Evolutionary conservation across 2,329 filamentous ascomycete genomes (phyloP).

Genomic region (Emergomyces pasteurianus): DNA sequence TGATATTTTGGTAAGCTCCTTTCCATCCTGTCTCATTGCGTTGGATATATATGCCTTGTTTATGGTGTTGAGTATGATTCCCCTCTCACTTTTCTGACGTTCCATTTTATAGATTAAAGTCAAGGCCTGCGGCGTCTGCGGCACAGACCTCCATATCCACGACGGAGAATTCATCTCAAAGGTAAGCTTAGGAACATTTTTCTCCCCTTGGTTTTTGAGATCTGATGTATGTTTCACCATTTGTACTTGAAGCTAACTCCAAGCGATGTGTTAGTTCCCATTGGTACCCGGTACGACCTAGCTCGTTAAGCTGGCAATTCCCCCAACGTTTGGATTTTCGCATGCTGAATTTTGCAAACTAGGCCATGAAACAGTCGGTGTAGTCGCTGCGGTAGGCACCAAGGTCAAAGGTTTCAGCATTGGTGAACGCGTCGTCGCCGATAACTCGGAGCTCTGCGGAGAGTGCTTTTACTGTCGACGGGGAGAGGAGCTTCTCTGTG

Average conservation of each 20-base stretch:
- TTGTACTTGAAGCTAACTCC: constrained; percentile 1
- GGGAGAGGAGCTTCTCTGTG: constrained; percentile 55
- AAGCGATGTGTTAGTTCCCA: constrained; percentile 40
- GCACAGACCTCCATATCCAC: constrained; percentile 44
- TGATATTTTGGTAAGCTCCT: constrained; percentile 40
- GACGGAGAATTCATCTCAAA: constrained; percentile 55
- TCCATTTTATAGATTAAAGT: constrained; percentile 44
- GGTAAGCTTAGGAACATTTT: constrained; percentile 22
- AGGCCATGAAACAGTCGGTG: constrained; percentile 57
- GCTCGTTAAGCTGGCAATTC: not conserved
- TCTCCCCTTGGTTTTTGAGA: not conserved
- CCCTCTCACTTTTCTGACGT: constrained; percentile 11
- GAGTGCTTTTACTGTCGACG: constrained; percentile 64
- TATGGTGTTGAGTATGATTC: not conserved
- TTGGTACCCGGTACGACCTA: constrained; percentile 44
- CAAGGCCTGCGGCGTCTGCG: constrained; percentile 54
- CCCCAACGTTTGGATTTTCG: not conserved
- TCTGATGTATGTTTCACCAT: not conserved
- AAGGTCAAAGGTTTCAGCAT: constrained; percentile 49
- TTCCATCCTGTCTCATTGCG: not conserved
- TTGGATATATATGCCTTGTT: not conserved
- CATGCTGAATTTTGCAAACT: constrained; percentile 3
- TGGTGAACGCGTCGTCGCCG: constrained; percentile 51
- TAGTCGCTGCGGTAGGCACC: constrained; percentile 47
- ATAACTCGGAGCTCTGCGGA: constrained; percentile 49